Percentiles rank a stretch among this genome's conserved stretches.
phyloP scores from a whole-genome alignment of 202 grass and related monocot species.

The Carex arenaria region DNA sequence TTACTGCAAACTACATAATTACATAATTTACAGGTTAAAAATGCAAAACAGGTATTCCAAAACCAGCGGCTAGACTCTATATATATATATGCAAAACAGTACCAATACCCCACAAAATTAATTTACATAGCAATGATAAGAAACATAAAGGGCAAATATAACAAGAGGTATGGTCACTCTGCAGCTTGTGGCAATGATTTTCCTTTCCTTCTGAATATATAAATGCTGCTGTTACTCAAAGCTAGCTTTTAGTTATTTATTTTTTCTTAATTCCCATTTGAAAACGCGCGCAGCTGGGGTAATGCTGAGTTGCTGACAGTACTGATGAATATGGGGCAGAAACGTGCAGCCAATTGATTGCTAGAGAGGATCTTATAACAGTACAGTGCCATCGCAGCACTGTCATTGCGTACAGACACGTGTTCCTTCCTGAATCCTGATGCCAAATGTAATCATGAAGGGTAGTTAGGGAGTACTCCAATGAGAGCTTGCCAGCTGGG shows the following conservation, averaged over 20 bases:
- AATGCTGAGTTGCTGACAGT: not conserved
- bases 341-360: not conserved
- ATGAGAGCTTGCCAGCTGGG: not conserved
- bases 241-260: no score
- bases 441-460: not conserved
- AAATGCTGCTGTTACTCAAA: not conserved
- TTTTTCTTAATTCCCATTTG: not conserved
- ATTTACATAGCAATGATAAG: not conserved
- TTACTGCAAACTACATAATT: not conserved
- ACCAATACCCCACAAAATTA: not conserved
- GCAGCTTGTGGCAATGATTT: not conserved
- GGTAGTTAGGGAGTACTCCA: not conserved
- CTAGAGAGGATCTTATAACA: not conserved
- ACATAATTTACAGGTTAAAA: not conserved
- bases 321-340: not conserved
- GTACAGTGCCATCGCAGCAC: slow-evolving; percentile 2
- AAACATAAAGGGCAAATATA: not conserved
- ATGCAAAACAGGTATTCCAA: not conserved
- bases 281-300: not conserved
- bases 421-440: no score
- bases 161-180: not conserved
- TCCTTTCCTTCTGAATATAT: not conserved
- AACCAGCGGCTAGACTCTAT: not conserved
- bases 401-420: not conserved
- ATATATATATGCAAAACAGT: not conserved